phyloP scores from a whole-genome alignment of 2,329 filamentous ascomycete genomes.

The Fusarium nelsonii region DNA sequence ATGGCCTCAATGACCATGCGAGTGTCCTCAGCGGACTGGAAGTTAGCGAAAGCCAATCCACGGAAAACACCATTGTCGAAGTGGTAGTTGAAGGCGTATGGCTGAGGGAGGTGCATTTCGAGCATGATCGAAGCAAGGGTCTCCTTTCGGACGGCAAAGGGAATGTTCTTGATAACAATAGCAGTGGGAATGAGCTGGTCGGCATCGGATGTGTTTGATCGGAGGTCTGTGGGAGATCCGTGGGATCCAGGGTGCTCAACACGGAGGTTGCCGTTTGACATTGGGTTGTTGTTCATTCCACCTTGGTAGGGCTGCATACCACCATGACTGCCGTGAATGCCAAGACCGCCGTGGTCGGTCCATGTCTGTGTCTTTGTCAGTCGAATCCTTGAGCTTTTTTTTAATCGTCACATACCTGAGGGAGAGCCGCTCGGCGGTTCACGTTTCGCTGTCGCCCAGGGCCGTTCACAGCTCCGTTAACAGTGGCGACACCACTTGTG shows the following conservation, averaged over 20 bases:
- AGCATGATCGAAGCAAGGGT: slow-evolving; percentile 94
- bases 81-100: slow-evolving; percentile 99
- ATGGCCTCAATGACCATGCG: slow-evolving; percentile 90
- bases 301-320: slow-evolving; percentile 53
- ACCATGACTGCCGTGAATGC: slow-evolving; percentile 57
- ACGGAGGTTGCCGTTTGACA: slow-evolving; percentile 59
- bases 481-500: slow-evolving; percentile 73
- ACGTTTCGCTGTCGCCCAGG: slow-evolving; percentile 68
- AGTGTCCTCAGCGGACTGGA: slow-evolving; percentile 94
- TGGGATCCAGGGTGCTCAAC: slow-evolving; percentile 58
- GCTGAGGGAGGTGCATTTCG: slow-evolving; percentile 90
- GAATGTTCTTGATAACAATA: slow-evolving; percentile 99
- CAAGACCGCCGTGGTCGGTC: slow-evolving; percentile 62
- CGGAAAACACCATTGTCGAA: slow-evolving; percentile 98
- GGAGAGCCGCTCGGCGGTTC: slow-evolving; percentile 72
- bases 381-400: background rate
- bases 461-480: slow-evolving; percentile 74
- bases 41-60: slow-evolving; percentile 97
- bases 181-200: slow-evolving; percentile 97
- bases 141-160: slow-evolving; percentile 98
- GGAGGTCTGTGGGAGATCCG: slow-evolving; percentile 55
- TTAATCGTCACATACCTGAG: slow-evolving; percentile 68
- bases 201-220: slow-evolving; percentile 64
- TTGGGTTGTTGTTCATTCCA: slow-evolving; percentile 53
- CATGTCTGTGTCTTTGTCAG: slow-evolving; percentile 57